Evolutionary conservation across 1,284 basidiomycete species (phyloP).

Genomic region (Taiwanofungus camphoratus): DNA sequence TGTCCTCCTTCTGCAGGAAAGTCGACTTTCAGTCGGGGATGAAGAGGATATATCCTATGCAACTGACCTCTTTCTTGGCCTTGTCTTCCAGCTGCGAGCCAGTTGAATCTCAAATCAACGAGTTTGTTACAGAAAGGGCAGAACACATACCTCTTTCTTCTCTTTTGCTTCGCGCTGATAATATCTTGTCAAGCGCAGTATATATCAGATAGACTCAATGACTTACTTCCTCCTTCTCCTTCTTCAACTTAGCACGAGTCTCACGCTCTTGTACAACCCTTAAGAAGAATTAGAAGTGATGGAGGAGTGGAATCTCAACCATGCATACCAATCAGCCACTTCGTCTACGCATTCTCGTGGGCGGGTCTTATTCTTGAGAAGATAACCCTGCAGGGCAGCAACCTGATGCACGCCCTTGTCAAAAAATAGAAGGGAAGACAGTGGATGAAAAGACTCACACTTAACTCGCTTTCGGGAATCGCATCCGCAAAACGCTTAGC

Average conservation of each 20-base stretch:
- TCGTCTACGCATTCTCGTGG: slow-evolving; percentile 77
- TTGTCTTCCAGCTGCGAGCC: slow-evolving; percentile 32
- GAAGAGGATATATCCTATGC: slow-evolving; percentile 4
- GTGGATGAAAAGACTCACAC: slow-evolving; percentile 42
- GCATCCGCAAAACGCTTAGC: slow-evolving; percentile 73
- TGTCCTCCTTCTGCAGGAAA: slow-evolving; percentile 45
- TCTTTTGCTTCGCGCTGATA: slow-evolving; percentile 67
- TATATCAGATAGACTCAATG: slow-evolving; percentile 13
- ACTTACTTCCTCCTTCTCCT: slow-evolving; percentile 75
- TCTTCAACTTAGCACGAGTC: slow-evolving; percentile 75
- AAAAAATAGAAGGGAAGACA: slow-evolving; percentile 29
- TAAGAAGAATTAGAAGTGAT: slow-evolving; percentile 5
- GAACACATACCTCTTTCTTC: slow-evolving; percentile 52
- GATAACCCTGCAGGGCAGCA: slow-evolving; percentile 78
- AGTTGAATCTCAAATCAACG: slow-evolving; percentile 1
- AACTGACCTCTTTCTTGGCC: slow-evolving; percentile 34
- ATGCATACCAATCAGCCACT: slow-evolving; percentile 53
- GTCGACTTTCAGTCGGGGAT: slow-evolving; percentile 12
- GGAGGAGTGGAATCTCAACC: no score
- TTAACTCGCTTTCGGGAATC: slow-evolving; percentile 78
- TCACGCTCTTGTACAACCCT: slow-evolving; percentile 73
- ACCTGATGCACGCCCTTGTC: slow-evolving; percentile 78
- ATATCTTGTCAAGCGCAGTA: slow-evolving; percentile 16
- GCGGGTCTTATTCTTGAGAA: slow-evolving; percentile 79
- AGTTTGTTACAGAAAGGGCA: not conserved